Conservation (phyloP, 1,284 basidiomycete species). For the Boletus smithii region DNA sequence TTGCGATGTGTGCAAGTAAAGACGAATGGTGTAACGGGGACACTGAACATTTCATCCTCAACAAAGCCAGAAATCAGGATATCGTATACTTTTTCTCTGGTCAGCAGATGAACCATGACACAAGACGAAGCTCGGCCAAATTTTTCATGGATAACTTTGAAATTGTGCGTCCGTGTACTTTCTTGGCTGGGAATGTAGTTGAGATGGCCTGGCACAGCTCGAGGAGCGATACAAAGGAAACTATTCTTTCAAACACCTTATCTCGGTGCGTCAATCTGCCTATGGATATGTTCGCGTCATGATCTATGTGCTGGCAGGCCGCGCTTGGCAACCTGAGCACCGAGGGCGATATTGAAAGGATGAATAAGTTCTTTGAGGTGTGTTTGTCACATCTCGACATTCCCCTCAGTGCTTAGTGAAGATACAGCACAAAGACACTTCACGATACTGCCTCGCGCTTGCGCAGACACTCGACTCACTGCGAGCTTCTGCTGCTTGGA, state of each 20-base stretch:
- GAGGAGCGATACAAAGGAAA: slow-evolving; percentile 71
- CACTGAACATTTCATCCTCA: slow-evolving; percentile 48
- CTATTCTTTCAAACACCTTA: slow-evolving; percentile 51
- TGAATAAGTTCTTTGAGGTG: slow-evolving; percentile 70
- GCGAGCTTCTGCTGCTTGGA: slow-evolving; percentile 53
- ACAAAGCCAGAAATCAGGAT: slow-evolving; percentile 53
- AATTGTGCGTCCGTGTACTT: slow-evolving; percentile 41
- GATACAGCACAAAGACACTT: slow-evolving; percentile 56
- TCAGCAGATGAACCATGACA: slow-evolving; percentile 37
- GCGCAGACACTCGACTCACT: slow-evolving; percentile 69
- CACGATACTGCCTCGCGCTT: slow-evolving; percentile 60
- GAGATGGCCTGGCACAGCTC: slow-evolving; percentile 42
- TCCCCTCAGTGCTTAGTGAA: slow-evolving; percentile 6
- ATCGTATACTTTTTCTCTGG: slow-evolving; percentile 42
- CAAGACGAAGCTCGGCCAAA: slow-evolving; percentile 35
- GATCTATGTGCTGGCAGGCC: slow-evolving; percentile 36
- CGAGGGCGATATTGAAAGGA: slow-evolving; percentile 63
- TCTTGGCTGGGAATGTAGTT: slow-evolving; percentile 15
- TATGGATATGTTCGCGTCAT: not conserved
- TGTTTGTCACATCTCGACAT: slow-evolving; percentile 1
- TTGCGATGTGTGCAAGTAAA: slow-evolving; percentile 35
- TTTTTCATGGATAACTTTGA: slow-evolving; percentile 63
- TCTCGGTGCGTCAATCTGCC: slow-evolving; percentile 42
- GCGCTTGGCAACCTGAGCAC: slow-evolving; percentile 63
- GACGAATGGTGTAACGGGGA: slow-evolving; percentile 42